phyloP scores from a whole-genome alignment of 306 rosid genomes.

The Lagenaria siceraria region DNA sequence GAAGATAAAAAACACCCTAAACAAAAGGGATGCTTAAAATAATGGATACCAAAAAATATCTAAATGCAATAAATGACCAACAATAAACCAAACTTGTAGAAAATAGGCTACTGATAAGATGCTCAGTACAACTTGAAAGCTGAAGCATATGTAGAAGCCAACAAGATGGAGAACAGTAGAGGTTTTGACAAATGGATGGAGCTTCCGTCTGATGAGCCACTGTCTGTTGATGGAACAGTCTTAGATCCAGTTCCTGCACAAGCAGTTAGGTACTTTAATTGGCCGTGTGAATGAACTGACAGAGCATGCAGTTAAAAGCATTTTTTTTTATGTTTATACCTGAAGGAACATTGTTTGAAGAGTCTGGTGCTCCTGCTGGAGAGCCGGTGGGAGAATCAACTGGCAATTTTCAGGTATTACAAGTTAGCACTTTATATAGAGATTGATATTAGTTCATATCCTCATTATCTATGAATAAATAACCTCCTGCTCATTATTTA shows the following conservation, averaged over 20 bases:
- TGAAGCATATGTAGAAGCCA: conserved; percentile 37
- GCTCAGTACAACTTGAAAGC: conserved; percentile 21
- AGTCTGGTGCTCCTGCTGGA: conserved; percentile 47
- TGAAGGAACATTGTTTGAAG: conserved; percentile 48
- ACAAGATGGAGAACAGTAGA: conserved; percentile 23
- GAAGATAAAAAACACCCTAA: not conserved
- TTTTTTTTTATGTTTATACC: conserved; percentile 20
- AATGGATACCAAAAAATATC: not conserved
- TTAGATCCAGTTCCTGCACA: conserved; percentile 46
- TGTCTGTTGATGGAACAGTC: conserved; percentile 36
- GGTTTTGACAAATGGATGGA: conserved; percentile 37
- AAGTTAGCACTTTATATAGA: conserved; percentile 1
- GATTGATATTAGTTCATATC: conserved; percentile 9
- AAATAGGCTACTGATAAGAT: not conserved
- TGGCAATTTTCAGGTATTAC: conserved; percentile 11
- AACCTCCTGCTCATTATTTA: not conserved
- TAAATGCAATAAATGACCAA: not conserved
- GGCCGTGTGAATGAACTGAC: not conserved
- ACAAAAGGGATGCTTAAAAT: not conserved
- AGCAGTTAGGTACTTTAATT: not conserved
- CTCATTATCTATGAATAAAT: not conserved
- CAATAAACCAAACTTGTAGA: not conserved
- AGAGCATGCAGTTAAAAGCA: not conserved
- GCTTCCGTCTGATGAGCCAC: conserved; percentile 37
- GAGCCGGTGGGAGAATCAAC: conserved; percentile 51